These are phyloP conservation scores for Malbranchea zuffiana DNA, from an alignment of 2,329 filamentous ascomycete species.

Conservation along the genomic window DNA sequence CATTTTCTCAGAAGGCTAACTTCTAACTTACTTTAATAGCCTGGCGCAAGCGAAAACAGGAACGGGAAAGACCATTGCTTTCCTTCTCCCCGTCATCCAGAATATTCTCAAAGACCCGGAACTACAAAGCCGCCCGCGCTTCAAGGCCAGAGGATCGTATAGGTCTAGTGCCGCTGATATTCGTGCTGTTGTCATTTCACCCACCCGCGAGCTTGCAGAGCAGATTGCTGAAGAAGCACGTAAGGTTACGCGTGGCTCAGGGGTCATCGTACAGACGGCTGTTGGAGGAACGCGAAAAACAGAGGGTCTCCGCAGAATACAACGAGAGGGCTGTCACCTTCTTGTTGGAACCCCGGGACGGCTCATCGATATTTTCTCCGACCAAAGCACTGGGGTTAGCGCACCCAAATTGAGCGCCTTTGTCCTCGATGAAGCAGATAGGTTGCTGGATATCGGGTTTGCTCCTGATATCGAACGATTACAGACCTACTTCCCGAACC, in stretches of 20 bases:
- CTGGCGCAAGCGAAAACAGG: conserved; percentile 93
- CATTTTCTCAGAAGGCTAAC: conserved; percentile 6
- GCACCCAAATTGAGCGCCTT: conserved; percentile 51
- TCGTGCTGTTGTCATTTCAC: conserved; percentile 50
- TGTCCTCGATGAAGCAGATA: conserved; percentile 57
- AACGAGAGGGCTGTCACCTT: conserved; percentile 69
- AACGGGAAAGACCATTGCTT: conserved; percentile 92
- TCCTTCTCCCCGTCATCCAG: conserved; percentile 76
- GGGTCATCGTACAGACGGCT: conserved; percentile 61
- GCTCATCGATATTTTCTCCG: conserved; percentile 66
- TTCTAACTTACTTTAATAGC: conserved; percentile 33
- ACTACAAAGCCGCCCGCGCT: conserved; percentile 31
- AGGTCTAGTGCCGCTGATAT: conserved; percentile 38
- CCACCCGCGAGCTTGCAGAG: conserved; percentile 53
- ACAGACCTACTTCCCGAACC: conserved; percentile 50
- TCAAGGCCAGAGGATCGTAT: conserved; percentile 1
- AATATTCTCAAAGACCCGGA: conserved; percentile 58
- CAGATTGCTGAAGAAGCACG: conserved; percentile 61
- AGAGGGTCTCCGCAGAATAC: conserved; percentile 55
- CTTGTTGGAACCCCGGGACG: conserved; percentile 85
- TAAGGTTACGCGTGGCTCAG: conserved; percentile 54
- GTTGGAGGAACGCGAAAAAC: conserved; percentile 82
- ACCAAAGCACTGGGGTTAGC: conserved; percentile 50
- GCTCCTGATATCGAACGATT: conserved; percentile 55
- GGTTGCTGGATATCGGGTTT: conserved; percentile 58